Base-by-base conservation (phyloP, 345 rosid species). In the Rhizophora apiculata region DNA sequence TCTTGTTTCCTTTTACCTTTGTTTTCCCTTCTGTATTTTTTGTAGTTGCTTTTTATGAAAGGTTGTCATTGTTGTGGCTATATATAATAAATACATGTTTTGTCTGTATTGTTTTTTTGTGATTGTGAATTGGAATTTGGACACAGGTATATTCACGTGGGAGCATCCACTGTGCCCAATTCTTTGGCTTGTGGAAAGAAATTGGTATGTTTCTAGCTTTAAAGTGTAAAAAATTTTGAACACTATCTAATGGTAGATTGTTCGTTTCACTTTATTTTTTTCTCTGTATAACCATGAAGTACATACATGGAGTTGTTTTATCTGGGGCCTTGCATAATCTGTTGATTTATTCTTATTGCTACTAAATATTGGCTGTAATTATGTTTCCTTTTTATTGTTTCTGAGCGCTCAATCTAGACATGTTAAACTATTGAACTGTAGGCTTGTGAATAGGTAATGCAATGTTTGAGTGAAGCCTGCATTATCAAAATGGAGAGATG, bases 101-200 rank as follows among this genome's bases (percentile, higher is more conserved):
- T 32, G 51, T 6, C 30, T 20, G 26, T 34, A 11, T 52, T 43
- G 5, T 24, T 27, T 26, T 3, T 49, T 34, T 7, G 34, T 26
- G 19, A 52, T 60, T 51, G 31, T 61, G 39, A 53, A 22, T 69
- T 64, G 66, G 43, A 30, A 63, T 54, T 57, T 65, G 30, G 8
- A 31, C 54, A 22, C 74, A 93, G 98, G 74, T 89, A 53, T 90
- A 86, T 80, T 84, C 98, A 60, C 85, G 79, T 62, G 89, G 89
- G 74, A 93, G 96, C 87, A 74, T 68, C 59, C 88, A 69, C 65
- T 89, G 87, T 81, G 85, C 87, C 64, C 88, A 78, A 20, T 83
- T 74, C 77, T 72, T 73, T 69, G 67, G 73, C 63, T 64, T 78
- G 19, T 93, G 97, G 97, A 85, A 78, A 80, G 77, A 79, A 78